Evolutionary conservation across 495 filamentous ascomycete genomes (phyloP).

Genomic region (Neurospora sublineolata): DNA sequence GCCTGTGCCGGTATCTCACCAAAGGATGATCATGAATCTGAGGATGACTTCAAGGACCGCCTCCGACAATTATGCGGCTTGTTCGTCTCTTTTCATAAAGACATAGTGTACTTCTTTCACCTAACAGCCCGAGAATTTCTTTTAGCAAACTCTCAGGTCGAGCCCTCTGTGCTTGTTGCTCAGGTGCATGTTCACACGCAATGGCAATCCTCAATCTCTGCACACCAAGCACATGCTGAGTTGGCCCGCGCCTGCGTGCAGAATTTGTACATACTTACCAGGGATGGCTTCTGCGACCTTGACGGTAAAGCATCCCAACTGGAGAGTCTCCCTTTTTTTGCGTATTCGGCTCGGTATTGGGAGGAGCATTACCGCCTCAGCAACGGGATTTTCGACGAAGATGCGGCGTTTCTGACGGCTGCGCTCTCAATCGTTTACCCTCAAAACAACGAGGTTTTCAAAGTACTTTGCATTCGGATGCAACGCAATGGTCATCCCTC

Average conservation of each 20-base stretch:
- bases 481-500: too few relatives aligned
- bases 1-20: slow-evolving; percentile 21
- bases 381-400: background rate
- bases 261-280: background rate
- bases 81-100: background rate
- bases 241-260: background rate
- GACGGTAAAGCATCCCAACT: fast-evolving
- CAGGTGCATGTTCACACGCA: background rate
- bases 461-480: background rate
- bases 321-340: background rate
- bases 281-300: background rate
- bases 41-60: slow-evolving; percentile 7
- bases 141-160: background rate
- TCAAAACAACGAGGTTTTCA: background rate
- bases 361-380: background rate
- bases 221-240: background rate
- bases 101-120: background rate
- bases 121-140: background rate
- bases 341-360: background rate
- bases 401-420: background rate
- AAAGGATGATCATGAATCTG: slow-evolving; percentile 8
- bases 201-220: background rate
- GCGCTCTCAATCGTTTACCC: background rate
- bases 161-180: background rate
- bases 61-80: background rate